phyloP scores from a whole-genome alignment of 2,329 filamentous ascomycete genomes.

The Botryotinia narcissicola region DNA sequence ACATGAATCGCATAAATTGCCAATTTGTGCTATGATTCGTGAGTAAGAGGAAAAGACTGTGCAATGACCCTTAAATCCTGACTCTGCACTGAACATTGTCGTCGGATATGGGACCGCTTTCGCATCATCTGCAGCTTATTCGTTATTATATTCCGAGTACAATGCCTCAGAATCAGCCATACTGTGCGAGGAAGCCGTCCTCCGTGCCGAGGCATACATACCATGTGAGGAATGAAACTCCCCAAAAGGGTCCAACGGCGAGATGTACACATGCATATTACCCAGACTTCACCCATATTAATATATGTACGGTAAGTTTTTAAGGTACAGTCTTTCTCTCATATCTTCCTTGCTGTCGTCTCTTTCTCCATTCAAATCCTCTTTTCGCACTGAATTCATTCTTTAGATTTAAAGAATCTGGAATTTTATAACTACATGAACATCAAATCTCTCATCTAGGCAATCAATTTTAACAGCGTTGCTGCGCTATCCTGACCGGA shows the following conservation, averaged over 20 bases:
- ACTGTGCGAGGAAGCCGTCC: not conserved
- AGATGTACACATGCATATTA: not conserved
- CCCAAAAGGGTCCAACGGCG: not conserved
- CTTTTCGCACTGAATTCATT: not conserved
- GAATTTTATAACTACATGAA: not conserved
- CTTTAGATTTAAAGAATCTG: not conserved
- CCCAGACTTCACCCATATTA: not conserved
- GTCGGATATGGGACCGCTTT: not conserved
- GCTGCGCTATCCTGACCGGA: not conserved
- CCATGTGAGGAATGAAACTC: not conserved
- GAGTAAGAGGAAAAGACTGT: not conserved
- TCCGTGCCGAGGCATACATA: not conserved
- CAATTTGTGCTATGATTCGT: not conserved
- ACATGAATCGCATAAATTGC: not conserved
- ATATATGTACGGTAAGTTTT: not conserved
- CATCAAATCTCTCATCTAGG: not conserved
- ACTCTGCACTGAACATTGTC: not conserved
- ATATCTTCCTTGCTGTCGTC: not conserved
- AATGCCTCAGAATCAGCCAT: not conserved
- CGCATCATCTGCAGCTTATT: not conserved
- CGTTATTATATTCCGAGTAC: not conserved
- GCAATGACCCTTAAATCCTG: not conserved
- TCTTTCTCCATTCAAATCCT: not conserved
- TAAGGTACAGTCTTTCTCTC: not conserved
- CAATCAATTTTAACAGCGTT: not conserved